A percentile compares a stretch with the other conserved stretches of the same genome.
These are phyloP conservation scores for Eucalyptus urophylla DNA, from an alignment of 345 rosid genomes.

Conservation along the genomic window DNA sequence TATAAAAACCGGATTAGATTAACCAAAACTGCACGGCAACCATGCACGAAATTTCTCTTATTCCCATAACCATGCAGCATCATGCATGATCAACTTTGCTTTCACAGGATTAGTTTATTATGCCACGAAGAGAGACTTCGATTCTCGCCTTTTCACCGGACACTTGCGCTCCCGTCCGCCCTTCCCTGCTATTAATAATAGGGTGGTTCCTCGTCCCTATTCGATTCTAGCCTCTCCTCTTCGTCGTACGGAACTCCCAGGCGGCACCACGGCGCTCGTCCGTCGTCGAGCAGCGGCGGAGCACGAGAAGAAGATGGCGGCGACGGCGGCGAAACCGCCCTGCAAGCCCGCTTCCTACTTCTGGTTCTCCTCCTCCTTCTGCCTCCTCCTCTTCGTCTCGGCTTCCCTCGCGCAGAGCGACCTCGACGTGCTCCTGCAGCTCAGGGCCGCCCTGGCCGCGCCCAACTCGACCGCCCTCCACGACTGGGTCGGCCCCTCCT, in stretches of 20 bases:
- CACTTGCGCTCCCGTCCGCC: not conserved
- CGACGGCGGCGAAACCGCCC: not conserved
- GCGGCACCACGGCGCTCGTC: not conserved
- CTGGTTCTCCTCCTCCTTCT: not conserved
- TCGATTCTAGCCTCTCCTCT: not conserved
- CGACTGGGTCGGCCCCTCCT: slow-evolving; percentile 38
- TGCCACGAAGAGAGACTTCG: not conserved
- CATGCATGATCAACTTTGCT: not conserved
- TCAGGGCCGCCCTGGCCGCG: slow-evolving; percentile 57
- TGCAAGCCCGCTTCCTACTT: not conserved
- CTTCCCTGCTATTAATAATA: not conserved
- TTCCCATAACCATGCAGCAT: not conserved
- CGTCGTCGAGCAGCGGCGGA: not conserved
- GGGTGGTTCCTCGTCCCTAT: not conserved
- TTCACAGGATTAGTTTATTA: not conserved
- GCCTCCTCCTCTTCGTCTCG: slow-evolving; percentile 2
- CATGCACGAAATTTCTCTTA: not conserved
- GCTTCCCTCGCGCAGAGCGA: slow-evolving; percentile 28
- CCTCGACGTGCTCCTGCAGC: slow-evolving; percentile 42
- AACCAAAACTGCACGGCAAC: not conserved
- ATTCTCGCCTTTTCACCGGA: not conserved
- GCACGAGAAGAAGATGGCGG: not conserved
- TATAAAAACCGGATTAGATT: not conserved
- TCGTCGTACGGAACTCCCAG: not conserved
- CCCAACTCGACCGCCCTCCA: slow-evolving; percentile 38